These are phyloP conservation scores for Mycena sanguinolenta DNA, from an alignment of 768 basidiomycete species.

Conservation along the genomic window DNA sequence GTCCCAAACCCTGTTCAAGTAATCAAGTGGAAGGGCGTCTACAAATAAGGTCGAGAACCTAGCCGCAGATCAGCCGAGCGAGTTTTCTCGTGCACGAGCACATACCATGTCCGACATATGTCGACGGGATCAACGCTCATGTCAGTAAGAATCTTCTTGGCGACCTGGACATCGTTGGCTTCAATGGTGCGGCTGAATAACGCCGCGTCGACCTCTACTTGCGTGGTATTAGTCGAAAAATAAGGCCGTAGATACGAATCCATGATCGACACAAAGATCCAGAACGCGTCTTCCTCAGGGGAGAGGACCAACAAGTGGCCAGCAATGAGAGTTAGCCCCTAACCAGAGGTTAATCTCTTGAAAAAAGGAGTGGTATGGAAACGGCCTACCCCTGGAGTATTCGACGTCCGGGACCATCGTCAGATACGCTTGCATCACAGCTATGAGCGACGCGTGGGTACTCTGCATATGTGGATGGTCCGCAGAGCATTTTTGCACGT, in stretches of 20 bases:
- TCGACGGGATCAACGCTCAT: slow-evolving; percentile 69
- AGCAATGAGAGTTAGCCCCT: slow-evolving; percentile 78
- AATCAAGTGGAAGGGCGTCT: slow-evolving; percentile 71
- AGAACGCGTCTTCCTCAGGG: slow-evolving; percentile 92
- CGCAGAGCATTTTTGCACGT: slow-evolving; percentile 66
- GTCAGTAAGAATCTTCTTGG: slow-evolving; percentile 77
- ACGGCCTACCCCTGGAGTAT: slow-evolving; percentile 69
- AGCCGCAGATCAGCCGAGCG: slow-evolving; percentile 4
- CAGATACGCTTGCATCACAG: slow-evolving; percentile 79
- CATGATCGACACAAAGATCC: slow-evolving; percentile 92
- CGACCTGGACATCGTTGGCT: slow-evolving; percentile 65
- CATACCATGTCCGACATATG: slow-evolving; percentile 77
- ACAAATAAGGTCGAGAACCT: slow-evolving; percentile 86
- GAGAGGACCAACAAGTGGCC: slow-evolving; percentile 81
- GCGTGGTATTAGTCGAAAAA: slow-evolving; percentile 70
- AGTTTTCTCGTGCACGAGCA: background rate
- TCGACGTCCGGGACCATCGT: slow-evolving; percentile 88
- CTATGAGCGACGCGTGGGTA: slow-evolving; percentile 67
- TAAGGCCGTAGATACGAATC: slow-evolving; percentile 85
- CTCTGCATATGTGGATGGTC: slow-evolving; percentile 72
- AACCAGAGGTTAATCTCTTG: slow-evolving; percentile 5
- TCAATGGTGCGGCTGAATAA: slow-evolving; percentile 82
- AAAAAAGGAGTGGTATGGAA: background rate
- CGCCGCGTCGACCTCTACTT: slow-evolving; percentile 82
- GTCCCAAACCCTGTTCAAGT: slow-evolving; percentile 85